These are phyloP conservation scores for Apiospora malaysiana DNA, from an alignment of 2,329 filamentous ascomycete genomes.

Conservation along the genomic window DNA sequence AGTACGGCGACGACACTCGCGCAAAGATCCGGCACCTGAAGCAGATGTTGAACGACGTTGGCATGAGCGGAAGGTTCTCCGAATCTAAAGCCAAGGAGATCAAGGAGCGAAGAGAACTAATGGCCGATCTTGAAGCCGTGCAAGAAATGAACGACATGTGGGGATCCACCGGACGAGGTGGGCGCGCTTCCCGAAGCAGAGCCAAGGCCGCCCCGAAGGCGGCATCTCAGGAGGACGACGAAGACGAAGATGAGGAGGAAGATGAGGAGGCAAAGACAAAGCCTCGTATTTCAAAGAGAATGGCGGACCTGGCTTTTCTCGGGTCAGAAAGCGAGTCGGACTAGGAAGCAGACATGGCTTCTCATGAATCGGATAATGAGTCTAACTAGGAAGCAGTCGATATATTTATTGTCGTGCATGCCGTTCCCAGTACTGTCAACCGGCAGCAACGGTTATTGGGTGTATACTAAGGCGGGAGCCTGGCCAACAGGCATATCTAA, in stretches of 20 bases:
- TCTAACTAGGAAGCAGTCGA: constrained; percentile 50
- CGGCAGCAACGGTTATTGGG: not conserved
- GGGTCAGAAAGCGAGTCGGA: constrained; percentile 71
- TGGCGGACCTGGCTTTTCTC: constrained; percentile 67
- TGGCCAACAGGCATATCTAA: not conserved
- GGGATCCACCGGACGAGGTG: constrained; percentile 60
- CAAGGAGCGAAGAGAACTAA: constrained; percentile 83
- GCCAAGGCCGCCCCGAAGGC: constrained; percentile 44
- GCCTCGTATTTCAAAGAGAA: constrained; percentile 50
- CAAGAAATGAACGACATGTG: constrained; percentile 81
- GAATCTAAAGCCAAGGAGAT: constrained; percentile 84
- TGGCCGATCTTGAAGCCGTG: constrained; percentile 83
- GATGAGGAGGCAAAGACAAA: constrained; percentile 31
- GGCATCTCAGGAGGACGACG: constrained; percentile 39
- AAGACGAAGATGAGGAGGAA: constrained; percentile 43
- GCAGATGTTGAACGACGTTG: constrained; percentile 77
- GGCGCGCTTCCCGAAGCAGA: constrained; percentile 50
- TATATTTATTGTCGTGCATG: not conserved
- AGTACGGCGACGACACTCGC: constrained; percentile 71
- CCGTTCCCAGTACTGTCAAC: not conserved
- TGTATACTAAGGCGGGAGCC: constrained; percentile 13
- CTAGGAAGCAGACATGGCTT: constrained; percentile 58
- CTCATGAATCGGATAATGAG: constrained; percentile 73
- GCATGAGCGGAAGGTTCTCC: constrained; percentile 90
- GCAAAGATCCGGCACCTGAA: constrained; percentile 86